Evolutionary conservation across 2,329 filamentous ascomycete species (phyloP).

Genomic region (Diaporthe destruens): DNA sequence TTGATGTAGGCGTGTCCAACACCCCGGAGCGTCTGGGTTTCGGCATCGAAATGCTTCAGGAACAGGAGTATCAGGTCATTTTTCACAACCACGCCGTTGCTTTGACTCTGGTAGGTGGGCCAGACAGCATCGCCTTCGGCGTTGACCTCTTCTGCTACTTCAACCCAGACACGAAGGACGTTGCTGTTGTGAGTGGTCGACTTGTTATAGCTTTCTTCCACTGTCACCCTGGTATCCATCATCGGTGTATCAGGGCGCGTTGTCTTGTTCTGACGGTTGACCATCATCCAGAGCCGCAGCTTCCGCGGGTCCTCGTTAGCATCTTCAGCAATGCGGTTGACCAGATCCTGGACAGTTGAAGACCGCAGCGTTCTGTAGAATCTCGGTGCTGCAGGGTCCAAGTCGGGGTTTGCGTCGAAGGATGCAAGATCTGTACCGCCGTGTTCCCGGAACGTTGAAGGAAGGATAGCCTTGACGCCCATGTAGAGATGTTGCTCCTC

Average conservation of each 20-base stretch:
- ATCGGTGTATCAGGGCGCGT: slow-evolving; percentile 91
- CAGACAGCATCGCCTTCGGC: slow-evolving; percentile 79
- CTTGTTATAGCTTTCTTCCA: slow-evolving; percentile 75
- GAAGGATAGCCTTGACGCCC: slow-evolving; percentile 83
- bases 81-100: slow-evolving; percentile 68
- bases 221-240: slow-evolving; percentile 79
- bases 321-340: slow-evolving; percentile 77
- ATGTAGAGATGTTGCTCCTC: slow-evolving; percentile 97
- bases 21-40: slow-evolving; percentile 80
- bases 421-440: slow-evolving; percentile 86
- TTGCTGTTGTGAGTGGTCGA: slow-evolving; percentile 73
- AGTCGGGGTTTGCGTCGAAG: slow-evolving; percentile 69
- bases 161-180: slow-evolving; percentile 88
- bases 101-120: slow-evolving; percentile 71
- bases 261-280: slow-evolving; percentile 98
- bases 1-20: slow-evolving; percentile 88
- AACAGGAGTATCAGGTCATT: slow-evolving; percentile 84
- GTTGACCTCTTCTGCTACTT: slow-evolving; percentile 77
- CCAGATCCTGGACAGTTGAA: slow-evolving; percentile 83
- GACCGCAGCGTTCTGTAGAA: slow-evolving; percentile 79
- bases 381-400: slow-evolving; percentile 77
- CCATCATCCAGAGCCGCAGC: slow-evolving; percentile 94
- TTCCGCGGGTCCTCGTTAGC: slow-evolving; percentile 75
- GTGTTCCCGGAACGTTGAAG: slow-evolving; percentile 83
- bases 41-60: slow-evolving; percentile 90